Percentiles rank a stretch among this genome's conserved stretches.
phyloP scores from a whole-genome alignment of 331 rosid genomes.

The Saraca asoca region DNA sequence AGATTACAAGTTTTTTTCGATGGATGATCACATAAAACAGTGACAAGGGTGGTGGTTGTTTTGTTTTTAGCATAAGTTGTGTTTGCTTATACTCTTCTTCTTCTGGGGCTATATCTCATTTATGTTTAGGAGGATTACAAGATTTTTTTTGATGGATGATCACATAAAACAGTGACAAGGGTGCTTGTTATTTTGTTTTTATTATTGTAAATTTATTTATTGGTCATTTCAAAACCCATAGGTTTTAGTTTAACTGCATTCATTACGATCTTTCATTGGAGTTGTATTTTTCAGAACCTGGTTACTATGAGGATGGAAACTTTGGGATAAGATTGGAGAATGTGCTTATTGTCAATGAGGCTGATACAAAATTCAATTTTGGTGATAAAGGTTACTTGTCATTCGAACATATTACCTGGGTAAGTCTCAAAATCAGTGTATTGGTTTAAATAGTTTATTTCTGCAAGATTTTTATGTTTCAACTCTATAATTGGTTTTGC shows the following conservation, averaged over 20 bases:
- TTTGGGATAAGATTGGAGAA: conserved; percentile 98
- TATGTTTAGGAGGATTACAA: no score
- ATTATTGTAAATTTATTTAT: not conserved
- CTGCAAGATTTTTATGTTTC: conserved; percentile 12
- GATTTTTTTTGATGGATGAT: no score
- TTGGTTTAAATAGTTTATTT: not conserved
- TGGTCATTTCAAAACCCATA: conserved; percentile 10
- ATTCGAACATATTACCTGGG: conserved; percentile 98
- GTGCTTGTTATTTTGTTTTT: not conserved
- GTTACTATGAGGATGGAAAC: conserved; percentile 88
- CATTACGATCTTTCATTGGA: conserved; percentile 22
- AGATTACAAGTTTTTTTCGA: no score
- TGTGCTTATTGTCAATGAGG: conserved; percentile 82
- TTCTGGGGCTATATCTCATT: no score
- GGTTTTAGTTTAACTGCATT: not conserved
- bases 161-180: no score
- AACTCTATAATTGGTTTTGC: not conserved
- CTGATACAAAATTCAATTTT: conserved; percentile 77
- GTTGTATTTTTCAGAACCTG: conserved; percentile 73
- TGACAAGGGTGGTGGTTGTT: no score
- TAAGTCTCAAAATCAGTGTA: conserved; percentile 35
- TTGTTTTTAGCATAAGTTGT: no score
- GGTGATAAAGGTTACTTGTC: conserved; percentile 87
- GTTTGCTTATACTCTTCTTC: no score
- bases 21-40: no score